These are phyloP conservation scores for Agastache rugosa DNA, from an alignment of 257 asterid species.

Conservation along the genomic window DNA sequence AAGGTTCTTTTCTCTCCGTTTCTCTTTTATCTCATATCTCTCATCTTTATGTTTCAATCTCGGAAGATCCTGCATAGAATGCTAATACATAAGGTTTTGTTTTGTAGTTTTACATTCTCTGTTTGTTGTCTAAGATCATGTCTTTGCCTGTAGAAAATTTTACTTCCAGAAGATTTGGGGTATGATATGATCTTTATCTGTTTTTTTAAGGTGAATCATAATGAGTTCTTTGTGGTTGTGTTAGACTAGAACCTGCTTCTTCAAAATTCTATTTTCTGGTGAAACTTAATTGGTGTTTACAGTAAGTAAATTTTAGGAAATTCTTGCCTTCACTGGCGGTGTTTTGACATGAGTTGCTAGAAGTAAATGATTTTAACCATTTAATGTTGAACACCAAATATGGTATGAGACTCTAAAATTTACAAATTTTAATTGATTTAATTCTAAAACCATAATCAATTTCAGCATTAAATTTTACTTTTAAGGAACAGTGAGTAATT, in stretches of 20 bases:
- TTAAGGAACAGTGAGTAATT: conserved; percentile 28
- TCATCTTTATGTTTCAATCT: no score
- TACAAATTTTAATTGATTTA: conserved; percentile 20
- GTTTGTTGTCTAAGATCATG: conserved; percentile 14
- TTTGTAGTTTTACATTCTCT: not conserved
- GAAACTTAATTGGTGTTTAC: not conserved
- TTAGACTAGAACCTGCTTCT: not conserved
- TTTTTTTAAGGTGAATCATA: not conserved
- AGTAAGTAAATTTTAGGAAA: not conserved
- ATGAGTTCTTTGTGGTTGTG: conserved; percentile 12
- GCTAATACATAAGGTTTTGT: not conserved
- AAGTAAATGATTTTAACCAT: conserved; percentile 7
- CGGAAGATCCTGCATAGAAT: no score
- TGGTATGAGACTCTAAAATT: not conserved
- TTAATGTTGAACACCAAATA: not conserved
- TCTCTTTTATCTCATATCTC: not conserved
- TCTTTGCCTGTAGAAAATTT: conserved; percentile 12
- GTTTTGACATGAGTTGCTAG: not conserved
- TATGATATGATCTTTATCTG: not conserved
- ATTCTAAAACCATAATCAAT: conserved; percentile 28
- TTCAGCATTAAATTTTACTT: conserved; percentile 34
- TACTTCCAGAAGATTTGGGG: not conserved
- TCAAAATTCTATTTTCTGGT: not conserved
- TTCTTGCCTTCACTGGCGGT: not conserved
- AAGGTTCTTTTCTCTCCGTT: conserved; percentile 30